Evolutionary conservation across 495 filamentous ascomycete species (phyloP).

Genomic region (Penicillium manginii): DNA sequence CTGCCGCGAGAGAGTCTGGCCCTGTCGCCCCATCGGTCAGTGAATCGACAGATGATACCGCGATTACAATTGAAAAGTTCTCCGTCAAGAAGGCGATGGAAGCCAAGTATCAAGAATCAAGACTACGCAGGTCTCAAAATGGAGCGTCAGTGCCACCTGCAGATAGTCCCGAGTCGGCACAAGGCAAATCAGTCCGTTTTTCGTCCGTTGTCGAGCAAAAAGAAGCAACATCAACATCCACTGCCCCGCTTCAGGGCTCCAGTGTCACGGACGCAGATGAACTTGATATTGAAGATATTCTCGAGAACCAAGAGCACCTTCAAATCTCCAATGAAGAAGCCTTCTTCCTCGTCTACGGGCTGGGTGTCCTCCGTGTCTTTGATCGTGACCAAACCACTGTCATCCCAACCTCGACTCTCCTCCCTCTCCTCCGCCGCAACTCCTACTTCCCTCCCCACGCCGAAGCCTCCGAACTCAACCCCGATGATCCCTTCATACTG

Average conservation of each 20-base stretch:
- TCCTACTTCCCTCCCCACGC: conserved; percentile 68
- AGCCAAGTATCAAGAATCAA: conserved; percentile 36
- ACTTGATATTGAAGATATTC: conserved; percentile 30
- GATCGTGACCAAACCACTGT: conserved; percentile 52
- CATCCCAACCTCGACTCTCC: conserved; percentile 50
- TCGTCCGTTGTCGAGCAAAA: conserved; percentile 63
- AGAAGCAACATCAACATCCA: conserved; percentile 53
- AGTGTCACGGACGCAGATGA: conserved; percentile 24
- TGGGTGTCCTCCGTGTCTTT: conserved; percentile 74
- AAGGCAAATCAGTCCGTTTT: conserved; percentile 66
- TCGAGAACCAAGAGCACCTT: conserved; percentile 84
- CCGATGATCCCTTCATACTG: conserved; percentile 83
- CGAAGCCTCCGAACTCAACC: conserved; percentile 41
- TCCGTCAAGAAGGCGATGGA: conserved; percentile 49
- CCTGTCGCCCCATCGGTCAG: conserved; percentile 17
- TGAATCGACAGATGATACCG: conserved; percentile 25
- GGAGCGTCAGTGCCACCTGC: conserved; percentile 10
- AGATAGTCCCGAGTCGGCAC: conserved; percentile 20
- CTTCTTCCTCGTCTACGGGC: conserved; percentile 83
- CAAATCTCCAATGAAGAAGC: conserved; percentile 89
- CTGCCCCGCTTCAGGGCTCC: conserved; percentile 30
- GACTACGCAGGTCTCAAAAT: conserved; percentile 14
- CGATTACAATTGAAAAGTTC: conserved; percentile 35
- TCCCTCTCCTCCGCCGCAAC: conserved; percentile 66
- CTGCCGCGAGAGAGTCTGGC: conserved; percentile 41